phyloP scores from a whole-genome alignment of 2,329 filamentous ascomycete genomes.

The Tolypocladium endophyticum region DNA sequence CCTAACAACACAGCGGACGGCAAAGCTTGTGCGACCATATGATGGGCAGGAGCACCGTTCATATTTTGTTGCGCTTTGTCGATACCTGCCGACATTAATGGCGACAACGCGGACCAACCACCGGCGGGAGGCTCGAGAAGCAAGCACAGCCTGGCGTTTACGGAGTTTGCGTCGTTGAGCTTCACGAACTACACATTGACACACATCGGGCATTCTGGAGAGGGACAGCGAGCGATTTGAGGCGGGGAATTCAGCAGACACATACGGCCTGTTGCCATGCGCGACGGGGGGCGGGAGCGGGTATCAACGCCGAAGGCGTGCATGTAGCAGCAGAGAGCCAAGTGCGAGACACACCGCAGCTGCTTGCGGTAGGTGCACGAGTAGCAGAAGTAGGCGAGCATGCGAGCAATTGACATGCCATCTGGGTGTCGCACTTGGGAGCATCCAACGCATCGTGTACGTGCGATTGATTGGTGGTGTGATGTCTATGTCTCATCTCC shows the following conservation, averaged over 20 bases:
- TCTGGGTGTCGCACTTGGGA: background rate
- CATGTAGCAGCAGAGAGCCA: background rate
- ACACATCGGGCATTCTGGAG: background rate
- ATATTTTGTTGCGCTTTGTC: background rate
- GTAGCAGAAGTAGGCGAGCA: background rate
- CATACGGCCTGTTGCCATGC: background rate
- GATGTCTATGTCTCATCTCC: background rate
- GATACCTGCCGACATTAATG: background rate
- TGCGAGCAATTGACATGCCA: background rate
- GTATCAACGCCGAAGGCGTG: background rate
- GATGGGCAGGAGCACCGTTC: background rate
- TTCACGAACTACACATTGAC: background rate
- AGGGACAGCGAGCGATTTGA: background rate
- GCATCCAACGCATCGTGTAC: background rate
- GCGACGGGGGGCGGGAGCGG: background rate
- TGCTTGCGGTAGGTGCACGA: background rate
- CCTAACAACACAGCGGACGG: background rate
- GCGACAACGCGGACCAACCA: background rate
- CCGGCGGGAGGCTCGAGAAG: background rate
- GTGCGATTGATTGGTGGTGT: background rate
- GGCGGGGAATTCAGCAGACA: background rate
- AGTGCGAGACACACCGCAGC: background rate
- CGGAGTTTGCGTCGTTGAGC: slow-evolving; percentile 1
- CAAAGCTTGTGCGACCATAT: background rate
- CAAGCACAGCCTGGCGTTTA: slow-evolving; percentile 4